These are phyloP conservation scores for Epipyxis sp. DNA, from an alignment of 108 stramenopile species.

Conservation along the genomic window DNA sequence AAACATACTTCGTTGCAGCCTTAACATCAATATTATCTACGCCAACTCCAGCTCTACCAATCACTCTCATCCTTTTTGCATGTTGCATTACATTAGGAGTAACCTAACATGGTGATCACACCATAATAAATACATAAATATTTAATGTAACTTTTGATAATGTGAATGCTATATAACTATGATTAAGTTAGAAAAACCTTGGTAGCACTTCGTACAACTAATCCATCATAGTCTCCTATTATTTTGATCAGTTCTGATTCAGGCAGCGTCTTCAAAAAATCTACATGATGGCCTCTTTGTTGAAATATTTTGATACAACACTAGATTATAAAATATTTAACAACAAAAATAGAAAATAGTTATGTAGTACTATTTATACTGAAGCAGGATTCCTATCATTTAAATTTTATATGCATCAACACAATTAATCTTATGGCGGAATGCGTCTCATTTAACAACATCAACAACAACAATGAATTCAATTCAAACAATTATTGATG, in stretches of 20 bases:
- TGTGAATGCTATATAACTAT: too few relatives aligned
- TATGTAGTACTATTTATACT: too few relatives aligned
- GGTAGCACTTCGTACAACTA: not conserved
- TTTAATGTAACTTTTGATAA: too few relatives aligned
- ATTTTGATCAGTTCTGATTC: conserved; percentile 46
- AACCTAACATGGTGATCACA: conserved; percentile 6
- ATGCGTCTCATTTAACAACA: too few relatives aligned
- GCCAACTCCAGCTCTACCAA: conserved; percentile 55
- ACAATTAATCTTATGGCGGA: too few relatives aligned
- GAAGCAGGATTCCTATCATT: too few relatives aligned
- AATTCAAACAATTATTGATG: too few relatives aligned
- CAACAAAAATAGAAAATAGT: not conserved
- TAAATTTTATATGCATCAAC: too few relatives aligned
- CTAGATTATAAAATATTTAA: conserved; percentile 6
- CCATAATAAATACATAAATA: not conserved
- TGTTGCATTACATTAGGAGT: not conserved
- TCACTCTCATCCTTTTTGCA: not conserved
- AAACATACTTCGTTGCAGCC: conserved; percentile 48
- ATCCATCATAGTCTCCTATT: conserved; percentile 46
- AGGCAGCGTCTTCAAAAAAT: conserved; percentile 48
- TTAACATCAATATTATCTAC: conserved; percentile 58
- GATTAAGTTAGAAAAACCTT: too few relatives aligned
- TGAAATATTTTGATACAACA: conserved; percentile 58
- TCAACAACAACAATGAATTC: too few relatives aligned
- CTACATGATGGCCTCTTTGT: conserved; percentile 53